These are phyloP conservation scores for Coemansia sp. DNA, from an alignment of 192 early-diverging fungal species.

Conservation along the genomic window DNA sequence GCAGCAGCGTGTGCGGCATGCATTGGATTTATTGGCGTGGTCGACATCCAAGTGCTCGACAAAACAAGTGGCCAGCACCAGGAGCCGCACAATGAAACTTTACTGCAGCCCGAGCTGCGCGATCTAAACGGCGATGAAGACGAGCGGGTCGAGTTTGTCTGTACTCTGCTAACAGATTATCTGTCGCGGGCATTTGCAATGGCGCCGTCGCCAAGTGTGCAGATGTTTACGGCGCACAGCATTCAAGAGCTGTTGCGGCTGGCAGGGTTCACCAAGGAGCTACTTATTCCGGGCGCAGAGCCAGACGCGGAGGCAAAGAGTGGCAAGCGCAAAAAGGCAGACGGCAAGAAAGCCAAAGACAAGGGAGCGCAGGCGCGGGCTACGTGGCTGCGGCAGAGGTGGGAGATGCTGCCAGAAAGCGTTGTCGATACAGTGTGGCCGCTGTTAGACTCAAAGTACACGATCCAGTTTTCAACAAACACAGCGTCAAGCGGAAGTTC, in stretches of 20 bases:
- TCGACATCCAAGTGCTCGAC: conserved; percentile 10
- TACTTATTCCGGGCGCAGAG: not conserved
- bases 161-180: conserved; percentile 46
- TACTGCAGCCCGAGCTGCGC: conserved; percentile 1
- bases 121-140: conserved; percentile 29
- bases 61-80: not conserved
- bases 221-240: conserved; percentile 43
- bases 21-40: conserved; percentile 34
- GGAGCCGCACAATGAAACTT: not conserved
- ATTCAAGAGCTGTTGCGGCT: conserved; percentile 51
- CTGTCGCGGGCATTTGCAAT: conserved; percentile 44
- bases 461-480: conserved; percentile 31
- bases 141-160: conserved; percentile 43
- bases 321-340: conserved; percentile 8
- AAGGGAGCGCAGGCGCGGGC: conserved; percentile 3
- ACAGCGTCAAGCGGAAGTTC: not conserved
- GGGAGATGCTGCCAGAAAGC: conserved; percentile 38
- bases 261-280: conserved; percentile 39
- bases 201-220: conserved; percentile 48
- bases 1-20: conserved; percentile 45
- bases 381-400: conserved; percentile 32
- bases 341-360: not conserved
- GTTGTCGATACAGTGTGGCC: conserved; percentile 32
- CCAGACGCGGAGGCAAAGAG: conserved; percentile 5
- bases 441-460: conserved; percentile 49